Conservation (phyloP, 495 filamentous ascomycete genomes). For the Glarea lozoyensis region DNA sequence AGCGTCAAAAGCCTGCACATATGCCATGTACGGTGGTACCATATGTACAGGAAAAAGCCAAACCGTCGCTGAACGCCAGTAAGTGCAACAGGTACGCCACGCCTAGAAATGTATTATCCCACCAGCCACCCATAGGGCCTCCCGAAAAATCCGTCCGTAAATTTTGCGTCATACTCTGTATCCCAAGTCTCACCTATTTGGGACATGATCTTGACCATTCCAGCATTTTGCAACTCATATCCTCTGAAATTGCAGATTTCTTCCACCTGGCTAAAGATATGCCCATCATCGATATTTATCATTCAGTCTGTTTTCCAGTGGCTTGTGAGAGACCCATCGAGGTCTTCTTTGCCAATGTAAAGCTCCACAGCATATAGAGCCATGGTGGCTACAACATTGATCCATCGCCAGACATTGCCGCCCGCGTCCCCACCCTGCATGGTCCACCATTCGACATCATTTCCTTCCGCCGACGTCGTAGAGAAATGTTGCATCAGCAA, state of each 20-base stretch:
- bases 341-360: slow-evolving; percentile 69
- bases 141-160: background rate
- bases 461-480: slow-evolving; percentile 51
- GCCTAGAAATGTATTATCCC: background rate
- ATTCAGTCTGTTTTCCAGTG: slow-evolving; percentile 91
- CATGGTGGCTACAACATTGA: slow-evolving; percentile 85
- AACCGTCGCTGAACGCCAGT: background rate
- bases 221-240: too few relatives aligned
- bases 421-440: slow-evolving; percentile 67
- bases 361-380: slow-evolving; percentile 81
- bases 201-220: too few relatives aligned
- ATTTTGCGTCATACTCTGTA: too few relatives aligned
- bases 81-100: background rate
- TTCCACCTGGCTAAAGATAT: too few relatives aligned
- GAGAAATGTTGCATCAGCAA: slow-evolving; percentile 92
- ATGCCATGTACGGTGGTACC: background rate
- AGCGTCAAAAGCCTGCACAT: background rate
- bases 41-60: background rate
- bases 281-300: too few relatives aligned
- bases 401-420: slow-evolving; percentile 85
- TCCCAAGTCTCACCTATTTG: too few relatives aligned
- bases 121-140: background rate
- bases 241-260: too few relatives aligned
- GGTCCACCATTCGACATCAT: slow-evolving; percentile 71
- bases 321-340: slow-evolving; percentile 55